Percentiles rank a stretch among this genome's conserved stretches.
These are phyloP conservation scores for Xylaria sp. DNA, from an alignment of 2,329 filamentous ascomycete species.

Conservation along the genomic window DNA sequence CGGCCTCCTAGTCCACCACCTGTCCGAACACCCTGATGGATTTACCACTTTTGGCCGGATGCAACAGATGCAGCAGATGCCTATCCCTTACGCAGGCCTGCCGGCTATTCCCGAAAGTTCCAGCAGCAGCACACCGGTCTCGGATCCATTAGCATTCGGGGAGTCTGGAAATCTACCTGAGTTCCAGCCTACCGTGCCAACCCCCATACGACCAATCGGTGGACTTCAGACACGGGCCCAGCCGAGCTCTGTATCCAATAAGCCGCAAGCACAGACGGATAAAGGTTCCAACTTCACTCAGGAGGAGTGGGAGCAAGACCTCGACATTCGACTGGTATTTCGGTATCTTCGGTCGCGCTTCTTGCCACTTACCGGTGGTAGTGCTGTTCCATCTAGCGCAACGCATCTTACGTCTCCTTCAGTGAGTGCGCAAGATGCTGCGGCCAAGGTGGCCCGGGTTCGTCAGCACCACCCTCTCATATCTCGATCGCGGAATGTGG, in stretches of 20 bases:
- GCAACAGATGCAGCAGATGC: slow-evolving; percentile 55
- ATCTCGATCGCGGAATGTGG: slow-evolving; percentile 50
- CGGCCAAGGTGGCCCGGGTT: slow-evolving; percentile 76
- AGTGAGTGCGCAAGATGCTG: slow-evolving; percentile 56
- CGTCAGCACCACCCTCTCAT: slow-evolving; percentile 86
- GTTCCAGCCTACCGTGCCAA: slow-evolving; percentile 45
- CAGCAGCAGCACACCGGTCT: slow-evolving; percentile 27
- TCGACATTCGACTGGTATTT: slow-evolving; percentile 90
- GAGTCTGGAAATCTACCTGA: slow-evolving; percentile 43
- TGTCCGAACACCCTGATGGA: slow-evolving; percentile 81
- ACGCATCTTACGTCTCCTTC: slow-evolving; percentile 45
- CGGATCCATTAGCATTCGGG: slow-evolving; percentile 41
- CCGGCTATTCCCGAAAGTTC: slow-evolving; percentile 55
- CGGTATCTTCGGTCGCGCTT: slow-evolving; percentile 77
- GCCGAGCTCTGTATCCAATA: slow-evolving; percentile 14
- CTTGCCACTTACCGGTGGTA: slow-evolving; percentile 44
- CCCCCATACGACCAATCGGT: slow-evolving; percentile 34
- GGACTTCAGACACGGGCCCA: slow-evolving; percentile 31
- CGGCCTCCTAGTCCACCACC: slow-evolving; percentile 72
- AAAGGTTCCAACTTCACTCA: slow-evolving; percentile 45
- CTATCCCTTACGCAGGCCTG: slow-evolving; percentile 73
- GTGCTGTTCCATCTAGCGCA: slow-evolving; percentile 40
- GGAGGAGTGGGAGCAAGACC: slow-evolving; percentile 89
- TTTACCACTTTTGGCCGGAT: slow-evolving; percentile 74
- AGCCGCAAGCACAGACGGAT: slow-evolving; percentile 21